A percentile compares a stretch with the other conserved stretches of the same genome.
phyloP scores from a whole-genome alignment of 2,329 filamentous ascomycete species.

The Pseudocercospora crystallina region DNA sequence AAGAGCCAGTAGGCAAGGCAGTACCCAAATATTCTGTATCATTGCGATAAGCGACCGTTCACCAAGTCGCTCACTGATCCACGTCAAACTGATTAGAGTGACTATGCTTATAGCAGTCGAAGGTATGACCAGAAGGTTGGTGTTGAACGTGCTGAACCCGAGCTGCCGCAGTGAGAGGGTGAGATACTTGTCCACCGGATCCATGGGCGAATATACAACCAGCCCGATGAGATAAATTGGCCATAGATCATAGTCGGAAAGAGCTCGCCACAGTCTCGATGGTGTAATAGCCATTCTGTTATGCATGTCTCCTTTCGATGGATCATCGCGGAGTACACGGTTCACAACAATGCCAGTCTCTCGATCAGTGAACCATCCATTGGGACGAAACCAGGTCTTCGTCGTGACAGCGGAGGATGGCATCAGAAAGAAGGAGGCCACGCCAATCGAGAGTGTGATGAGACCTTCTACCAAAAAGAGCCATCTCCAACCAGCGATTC shows the following conservation, averaged over 20 bases:
- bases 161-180: slow-evolving; percentile 59
- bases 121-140: slow-evolving; percentile 62
- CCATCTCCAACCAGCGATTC: no score
- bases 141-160: slow-evolving; percentile 60
- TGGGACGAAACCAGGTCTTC: slow-evolving; percentile 58
- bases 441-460: no score
- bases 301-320: slow-evolving; percentile 55
- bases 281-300: slow-evolving; percentile 58
- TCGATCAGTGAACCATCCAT: slow-evolving; percentile 61
- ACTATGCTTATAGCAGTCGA: slow-evolving; percentile 39
- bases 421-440: no score
- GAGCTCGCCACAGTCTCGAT: slow-evolving; percentile 50
- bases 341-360: slow-evolving; percentile 64
- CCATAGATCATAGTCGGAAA: no score
- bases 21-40: slow-evolving; percentile 57
- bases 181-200: slow-evolving; percentile 54
- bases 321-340: slow-evolving; percentile 59
- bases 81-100: slow-evolving; percentile 46
- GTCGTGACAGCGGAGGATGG: slow-evolving; percentile 63
- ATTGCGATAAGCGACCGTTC: slow-evolving; percentile 49
- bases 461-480: no score
- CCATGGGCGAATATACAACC: slow-evolving; percentile 54
- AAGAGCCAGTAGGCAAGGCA: slow-evolving; percentile 58
- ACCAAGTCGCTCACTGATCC: slow-evolving; percentile 49
- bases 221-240: slow-evolving; percentile 55